Percentiles rank a stretch among this genome's conserved stretches.
These are phyloP conservation scores for Paracorniculantispora psalliotae DNA, from an alignment of 2,329 filamentous ascomycete genomes.

Conservation along the genomic window DNA sequence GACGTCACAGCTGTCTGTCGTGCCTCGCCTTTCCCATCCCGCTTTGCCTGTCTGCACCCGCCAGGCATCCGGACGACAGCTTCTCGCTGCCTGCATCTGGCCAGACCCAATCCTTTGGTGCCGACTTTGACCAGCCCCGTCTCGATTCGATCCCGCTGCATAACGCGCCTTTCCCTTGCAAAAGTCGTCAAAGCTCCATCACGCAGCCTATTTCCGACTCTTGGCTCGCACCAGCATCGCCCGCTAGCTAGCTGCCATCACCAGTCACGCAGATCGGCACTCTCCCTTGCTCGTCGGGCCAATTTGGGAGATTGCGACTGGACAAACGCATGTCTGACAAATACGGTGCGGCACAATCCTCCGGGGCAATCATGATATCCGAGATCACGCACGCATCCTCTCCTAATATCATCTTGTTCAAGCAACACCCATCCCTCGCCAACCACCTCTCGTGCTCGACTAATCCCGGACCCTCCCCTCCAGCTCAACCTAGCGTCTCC, in stretches of 20 bases:
- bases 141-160: background rate
- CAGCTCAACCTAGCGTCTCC: background rate
- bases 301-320: background rate
- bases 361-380: background rate
- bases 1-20: constrained; percentile 7
- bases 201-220: background rate
- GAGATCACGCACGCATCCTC: background rate
- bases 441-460: background rate
- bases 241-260: background rate
- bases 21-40: too few relatives aligned
- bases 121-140: background rate
- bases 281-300: background rate
- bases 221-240: background rate
- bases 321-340: background rate
- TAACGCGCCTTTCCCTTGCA: background rate
- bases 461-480: background rate
- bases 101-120: background rate
- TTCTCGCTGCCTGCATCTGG: background rate
- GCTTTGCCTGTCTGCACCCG: background rate
- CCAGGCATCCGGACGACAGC: background rate
- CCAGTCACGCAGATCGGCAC: constrained; percentile 4
- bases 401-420: background rate
- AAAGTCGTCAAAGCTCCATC: background rate
- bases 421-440: background rate
- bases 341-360: background rate